phyloP scores from a whole-genome alignment of 768 basidiomycete genomes.

The Termitomyces sp. region DNA sequence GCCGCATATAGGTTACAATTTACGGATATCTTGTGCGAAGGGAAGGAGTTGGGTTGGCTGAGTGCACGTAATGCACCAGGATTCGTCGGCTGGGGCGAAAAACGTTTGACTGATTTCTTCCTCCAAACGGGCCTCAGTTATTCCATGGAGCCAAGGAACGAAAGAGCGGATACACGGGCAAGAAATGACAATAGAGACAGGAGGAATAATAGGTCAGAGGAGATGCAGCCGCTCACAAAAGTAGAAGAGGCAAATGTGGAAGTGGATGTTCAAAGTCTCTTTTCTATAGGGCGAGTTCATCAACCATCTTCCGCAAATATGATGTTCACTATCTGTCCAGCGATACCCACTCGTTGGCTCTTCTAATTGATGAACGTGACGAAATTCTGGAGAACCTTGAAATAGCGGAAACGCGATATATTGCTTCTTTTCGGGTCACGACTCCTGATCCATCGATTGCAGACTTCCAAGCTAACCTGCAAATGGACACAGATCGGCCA shows the following conservation, averaged over 20 bases:
- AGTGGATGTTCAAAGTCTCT: slow-evolving; percentile 68
- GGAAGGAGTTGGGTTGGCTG: slow-evolving; percentile 75
- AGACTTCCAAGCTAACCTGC: slow-evolving; percentile 47
- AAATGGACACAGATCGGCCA: slow-evolving; percentile 41
- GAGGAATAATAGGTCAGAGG: slow-evolving; percentile 31
- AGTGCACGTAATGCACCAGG: slow-evolving; percentile 61
- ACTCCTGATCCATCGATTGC: slow-evolving; percentile 72
- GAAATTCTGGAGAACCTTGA: slow-evolving; percentile 77
- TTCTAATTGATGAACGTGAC: slow-evolving; percentile 74
- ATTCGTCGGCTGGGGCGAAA: slow-evolving; percentile 72
- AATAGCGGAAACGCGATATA: slow-evolving; percentile 76
- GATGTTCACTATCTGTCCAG: slow-evolving; percentile 31
- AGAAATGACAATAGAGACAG: slow-evolving; percentile 30
- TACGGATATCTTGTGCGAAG: slow-evolving; percentile 60
- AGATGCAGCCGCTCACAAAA: slow-evolving; percentile 38
- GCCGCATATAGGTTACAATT: slow-evolving; percentile 57
- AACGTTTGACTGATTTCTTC: slow-evolving; percentile 66
- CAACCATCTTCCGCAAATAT: background rate
- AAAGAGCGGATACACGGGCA: slow-evolving; percentile 22
- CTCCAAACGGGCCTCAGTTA: slow-evolving; percentile 65
- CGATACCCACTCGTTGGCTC: slow-evolving; percentile 63
- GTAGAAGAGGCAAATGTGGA: slow-evolving; percentile 46
- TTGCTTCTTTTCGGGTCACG: slow-evolving; percentile 67
- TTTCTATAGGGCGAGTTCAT: slow-evolving; percentile 65
- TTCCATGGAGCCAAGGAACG: slow-evolving; percentile 36